phyloP scores from a whole-genome alignment of 192 early-diverging fungal genomes.

The Coemansia sp. region DNA sequence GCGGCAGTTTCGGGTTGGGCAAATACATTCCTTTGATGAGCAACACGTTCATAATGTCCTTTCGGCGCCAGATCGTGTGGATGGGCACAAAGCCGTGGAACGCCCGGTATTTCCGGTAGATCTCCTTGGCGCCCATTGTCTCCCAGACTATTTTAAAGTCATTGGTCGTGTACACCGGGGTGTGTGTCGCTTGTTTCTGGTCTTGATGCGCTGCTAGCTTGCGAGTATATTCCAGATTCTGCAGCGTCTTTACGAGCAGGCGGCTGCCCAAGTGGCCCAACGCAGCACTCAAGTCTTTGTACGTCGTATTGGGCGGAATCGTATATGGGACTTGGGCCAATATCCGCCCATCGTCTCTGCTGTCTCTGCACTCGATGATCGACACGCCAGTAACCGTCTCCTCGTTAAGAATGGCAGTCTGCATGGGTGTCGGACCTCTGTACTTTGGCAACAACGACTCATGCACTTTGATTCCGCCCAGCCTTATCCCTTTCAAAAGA shows the following conservation, averaged over 20 bases:
- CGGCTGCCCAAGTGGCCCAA: constrained; percentile 11
- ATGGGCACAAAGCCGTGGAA: constrained; percentile 41
- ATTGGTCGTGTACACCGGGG: constrained; percentile 56
- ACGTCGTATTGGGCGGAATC: not conserved
- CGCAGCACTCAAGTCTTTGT: not conserved
- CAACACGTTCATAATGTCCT: constrained; percentile 15
- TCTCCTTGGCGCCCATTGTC: constrained; percentile 57
- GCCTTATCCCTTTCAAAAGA: constrained; percentile 43
- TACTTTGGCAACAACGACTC: constrained; percentile 87
- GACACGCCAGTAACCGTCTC: constrained; percentile 81
- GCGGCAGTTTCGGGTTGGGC: constrained; percentile 5
- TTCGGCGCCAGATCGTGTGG: constrained; percentile 24
- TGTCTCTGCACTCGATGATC: constrained; percentile 71
- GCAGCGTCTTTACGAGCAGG: constrained; percentile 14
- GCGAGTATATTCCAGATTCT: constrained; percentile 26
- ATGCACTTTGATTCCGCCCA: constrained; percentile 77
- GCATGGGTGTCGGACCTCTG: constrained; percentile 81
- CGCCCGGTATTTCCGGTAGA: constrained; percentile 67
- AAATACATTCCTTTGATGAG: constrained; percentile 10
- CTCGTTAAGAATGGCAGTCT: constrained; percentile 73
- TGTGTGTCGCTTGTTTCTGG: constrained; percentile 50
- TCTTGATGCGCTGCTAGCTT: constrained; percentile 62
- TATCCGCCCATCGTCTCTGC: constrained; percentile 74
- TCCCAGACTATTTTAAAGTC: constrained; percentile 63
- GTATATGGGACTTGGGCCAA: constrained; percentile 58